Evolutionary conservation across 768 basidiomycete genomes (phyloP).

Genomic region (Hericium rajendrae): DNA sequence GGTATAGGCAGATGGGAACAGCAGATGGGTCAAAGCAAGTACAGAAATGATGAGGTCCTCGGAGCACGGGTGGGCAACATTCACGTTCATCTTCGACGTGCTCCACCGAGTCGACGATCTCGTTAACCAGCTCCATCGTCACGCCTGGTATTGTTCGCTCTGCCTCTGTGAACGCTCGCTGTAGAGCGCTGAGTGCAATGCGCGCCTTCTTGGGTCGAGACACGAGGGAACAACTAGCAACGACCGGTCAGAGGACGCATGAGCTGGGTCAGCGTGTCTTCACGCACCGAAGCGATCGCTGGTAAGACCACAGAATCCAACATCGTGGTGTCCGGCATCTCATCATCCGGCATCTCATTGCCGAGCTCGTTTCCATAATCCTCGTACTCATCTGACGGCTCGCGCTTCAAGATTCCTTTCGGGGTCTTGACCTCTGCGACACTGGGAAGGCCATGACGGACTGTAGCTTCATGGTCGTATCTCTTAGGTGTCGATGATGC

Average conservation of each 20-base stretch:
- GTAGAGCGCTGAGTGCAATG: constrained; percentile 73
- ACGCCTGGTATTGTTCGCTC: constrained; percentile 95
- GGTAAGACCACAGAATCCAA: constrained; percentile 92
- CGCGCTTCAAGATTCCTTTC: constrained; percentile 19
- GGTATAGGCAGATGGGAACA: neutral
- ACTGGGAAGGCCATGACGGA: constrained; percentile 35
- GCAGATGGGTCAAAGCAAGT: neutral
- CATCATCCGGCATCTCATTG: constrained; percentile 37
- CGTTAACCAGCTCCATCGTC: constrained; percentile 84
- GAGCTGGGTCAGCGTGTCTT: neutral
- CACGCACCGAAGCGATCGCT: constrained; percentile 85
- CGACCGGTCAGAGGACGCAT: constrained; percentile 5
- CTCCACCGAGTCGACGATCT: constrained; percentile 89
- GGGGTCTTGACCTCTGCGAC: constrained; percentile 20
- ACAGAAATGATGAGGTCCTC: neutral
- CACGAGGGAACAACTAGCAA: constrained; percentile 77
- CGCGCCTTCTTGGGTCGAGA: constrained; percentile 91
- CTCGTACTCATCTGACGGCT: constrained; percentile 54
- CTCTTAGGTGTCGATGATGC: constrained; percentile 24
- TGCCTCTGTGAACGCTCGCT: constrained; percentile 89
- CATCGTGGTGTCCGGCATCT: constrained; percentile 78
- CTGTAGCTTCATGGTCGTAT: constrained; percentile 56
- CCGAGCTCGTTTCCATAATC: constrained; percentile 43
- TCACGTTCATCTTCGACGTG: constrained; percentile 73
- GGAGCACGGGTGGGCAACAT: neutral